A percentile compares a stretch with the other conserved stretches of the same genome.
Conservation (phyloP, 345 rosid species). For the Rubroshorea leprosula region DNA sequence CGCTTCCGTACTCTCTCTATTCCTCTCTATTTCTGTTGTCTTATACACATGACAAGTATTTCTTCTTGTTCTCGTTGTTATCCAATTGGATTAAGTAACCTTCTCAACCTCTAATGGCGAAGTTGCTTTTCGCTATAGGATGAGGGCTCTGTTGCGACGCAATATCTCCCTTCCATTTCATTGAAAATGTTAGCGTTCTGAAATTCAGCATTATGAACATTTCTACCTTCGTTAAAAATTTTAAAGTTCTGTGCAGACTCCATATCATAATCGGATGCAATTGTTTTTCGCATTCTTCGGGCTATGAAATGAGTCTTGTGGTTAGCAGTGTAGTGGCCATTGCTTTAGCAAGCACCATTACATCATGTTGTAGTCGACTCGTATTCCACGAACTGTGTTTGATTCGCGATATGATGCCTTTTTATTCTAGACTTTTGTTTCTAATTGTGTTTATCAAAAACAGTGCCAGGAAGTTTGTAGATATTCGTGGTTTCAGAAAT, state of each 20-base stretch:
- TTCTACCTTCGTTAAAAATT: not conserved
- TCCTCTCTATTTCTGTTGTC: not conserved
- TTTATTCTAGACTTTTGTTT: not conserved
- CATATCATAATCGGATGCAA: not conserved
- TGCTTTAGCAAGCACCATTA: not conserved
- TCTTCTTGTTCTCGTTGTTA: not conserved
- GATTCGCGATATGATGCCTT: slow-evolving; percentile 1
- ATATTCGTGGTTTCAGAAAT: slow-evolving; percentile 43
- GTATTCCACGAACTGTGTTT: not conserved
- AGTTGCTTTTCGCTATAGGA: no score
- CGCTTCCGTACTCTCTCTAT: slow-evolving; percentile 34
- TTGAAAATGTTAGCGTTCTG: not conserved
- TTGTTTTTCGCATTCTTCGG: not conserved
- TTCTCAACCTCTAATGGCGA: no score
- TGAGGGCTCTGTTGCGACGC: no score
- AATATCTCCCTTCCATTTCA: not conserved
- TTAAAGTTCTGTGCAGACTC: no score
- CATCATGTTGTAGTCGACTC: not conserved
- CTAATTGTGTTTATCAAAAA: slow-evolving; percentile 10
- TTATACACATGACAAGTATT: not conserved
- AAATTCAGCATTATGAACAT: not conserved
- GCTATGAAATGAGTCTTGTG: no score
- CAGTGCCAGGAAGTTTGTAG: slow-evolving; percentile 33
- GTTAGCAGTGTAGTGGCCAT: no score
- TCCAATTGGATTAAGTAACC: not conserved